Evolutionary conservation across 208 protist species (phyloP).

Genomic region (Balamuthia mandrillaris): DNA sequence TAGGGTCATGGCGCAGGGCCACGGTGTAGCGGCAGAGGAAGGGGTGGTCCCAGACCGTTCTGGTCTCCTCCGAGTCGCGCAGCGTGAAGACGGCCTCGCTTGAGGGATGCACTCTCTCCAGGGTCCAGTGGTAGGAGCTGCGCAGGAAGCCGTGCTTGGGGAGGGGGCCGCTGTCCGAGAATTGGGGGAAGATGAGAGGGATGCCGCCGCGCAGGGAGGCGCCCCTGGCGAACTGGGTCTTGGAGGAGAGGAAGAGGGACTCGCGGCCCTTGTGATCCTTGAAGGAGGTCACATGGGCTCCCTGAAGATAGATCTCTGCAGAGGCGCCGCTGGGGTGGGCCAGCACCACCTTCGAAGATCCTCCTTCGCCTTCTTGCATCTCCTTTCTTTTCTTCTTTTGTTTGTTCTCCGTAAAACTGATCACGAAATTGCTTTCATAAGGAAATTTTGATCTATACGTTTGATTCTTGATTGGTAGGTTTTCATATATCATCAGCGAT

Average conservation of each 20-base stretch:
- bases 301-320: constrained; percentile 25
- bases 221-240: not conserved
- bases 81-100: not conserved
- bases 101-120: not conserved
- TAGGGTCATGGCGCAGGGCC: not conserved
- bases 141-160: constrained; percentile 36
- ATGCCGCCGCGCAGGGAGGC: constrained; percentile 24
- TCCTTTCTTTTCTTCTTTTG: not conserved
- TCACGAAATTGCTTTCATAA: no score
- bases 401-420: no score
- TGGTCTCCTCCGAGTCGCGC: not conserved
- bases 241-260: not conserved
- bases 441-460: no score
- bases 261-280: not conserved
- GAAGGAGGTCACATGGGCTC: constrained; percentile 22
- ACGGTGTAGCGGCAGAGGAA: constrained; percentile 16
- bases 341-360: not conserved
- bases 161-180: constrained; percentile 1
- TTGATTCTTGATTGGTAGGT: no score
- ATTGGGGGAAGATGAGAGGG: constrained; percentile 31
- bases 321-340: not conserved
- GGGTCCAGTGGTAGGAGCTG: not conserved
- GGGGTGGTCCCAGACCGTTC: not conserved
- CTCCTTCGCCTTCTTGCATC: not conserved
- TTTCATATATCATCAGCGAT: no score